phyloP scores from a whole-genome alignment of 495 filamentous ascomycete species.

The Xylaria cubensis region DNA sequence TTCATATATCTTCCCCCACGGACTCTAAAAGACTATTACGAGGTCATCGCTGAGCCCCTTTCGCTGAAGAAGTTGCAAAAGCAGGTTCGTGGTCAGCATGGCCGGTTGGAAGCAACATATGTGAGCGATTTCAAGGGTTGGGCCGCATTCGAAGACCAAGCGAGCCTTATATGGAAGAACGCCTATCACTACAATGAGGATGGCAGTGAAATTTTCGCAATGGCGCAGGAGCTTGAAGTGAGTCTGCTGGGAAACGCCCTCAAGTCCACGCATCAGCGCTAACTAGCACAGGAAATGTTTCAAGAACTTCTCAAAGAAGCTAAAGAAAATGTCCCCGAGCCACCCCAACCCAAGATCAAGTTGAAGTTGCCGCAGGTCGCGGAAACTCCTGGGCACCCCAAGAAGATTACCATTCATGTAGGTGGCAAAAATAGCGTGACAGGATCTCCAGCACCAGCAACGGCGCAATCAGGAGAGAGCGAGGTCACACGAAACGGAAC shows the following conservation, averaged over 20 bases:
- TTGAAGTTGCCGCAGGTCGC: constrained; percentile 63
- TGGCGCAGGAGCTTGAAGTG: constrained; percentile 80
- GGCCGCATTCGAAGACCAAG: constrained; percentile 78
- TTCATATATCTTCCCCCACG: constrained; percentile 72
- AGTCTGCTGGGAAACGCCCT: constrained; percentile 23
- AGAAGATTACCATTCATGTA: constrained; percentile 64
- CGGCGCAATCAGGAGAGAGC: constrained; percentile 47
- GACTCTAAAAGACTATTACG: constrained; percentile 74
- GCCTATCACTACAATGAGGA: constrained; percentile 90
- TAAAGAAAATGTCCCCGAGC: constrained; percentile 67
- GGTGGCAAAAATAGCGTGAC: constrained; percentile 56
- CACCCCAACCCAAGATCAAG: constrained; percentile 76
- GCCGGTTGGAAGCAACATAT: constrained; percentile 67
- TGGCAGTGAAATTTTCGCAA: constrained; percentile 74
- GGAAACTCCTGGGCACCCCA: constrained; percentile 47
- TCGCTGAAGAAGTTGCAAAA: constrained; percentile 75
- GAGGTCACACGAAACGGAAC: constrained; percentile 41
- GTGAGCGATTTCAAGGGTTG: constrained; percentile 77
- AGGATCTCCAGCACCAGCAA: constrained; percentile 62
- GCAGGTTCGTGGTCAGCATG: constrained; percentile 70
- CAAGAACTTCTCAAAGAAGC: constrained; percentile 69
- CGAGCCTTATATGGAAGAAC: constrained; percentile 82
- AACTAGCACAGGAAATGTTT: constrained; percentile 64
- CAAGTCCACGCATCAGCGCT: neutral
- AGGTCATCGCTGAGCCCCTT: constrained; percentile 73